Evolutionary conservation across 768 basidiomycete genomes (phyloP).

Genomic region (Russula compacta): DNA sequence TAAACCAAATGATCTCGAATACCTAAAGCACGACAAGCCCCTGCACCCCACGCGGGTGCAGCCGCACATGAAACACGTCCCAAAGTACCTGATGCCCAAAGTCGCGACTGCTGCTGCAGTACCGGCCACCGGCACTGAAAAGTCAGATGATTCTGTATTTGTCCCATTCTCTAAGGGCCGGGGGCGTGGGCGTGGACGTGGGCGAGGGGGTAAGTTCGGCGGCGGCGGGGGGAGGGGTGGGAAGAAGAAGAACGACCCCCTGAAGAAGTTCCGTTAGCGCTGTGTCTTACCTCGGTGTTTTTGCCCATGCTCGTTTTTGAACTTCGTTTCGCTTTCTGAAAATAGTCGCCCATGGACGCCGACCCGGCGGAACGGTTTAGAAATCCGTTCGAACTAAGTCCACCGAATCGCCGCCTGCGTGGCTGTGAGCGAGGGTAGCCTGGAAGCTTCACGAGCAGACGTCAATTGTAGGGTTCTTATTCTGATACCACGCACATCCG

Average conservation of each 20-base stretch:
- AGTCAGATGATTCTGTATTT: slow-evolving; percentile 37
- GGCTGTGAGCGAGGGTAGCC: not conserved
- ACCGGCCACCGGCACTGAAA: slow-evolving; percentile 21
- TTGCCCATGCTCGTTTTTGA: not conserved
- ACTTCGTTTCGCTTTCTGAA: not conserved
- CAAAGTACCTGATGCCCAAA: slow-evolving; percentile 82
- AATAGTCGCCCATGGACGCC: not conserved
- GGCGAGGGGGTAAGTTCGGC: slow-evolving; percentile 36
- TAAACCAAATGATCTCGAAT: slow-evolving; percentile 89
- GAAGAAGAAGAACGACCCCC: slow-evolving; percentile 62
- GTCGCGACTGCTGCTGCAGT: slow-evolving; percentile 51
- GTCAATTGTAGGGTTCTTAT: too few relatives aligned
- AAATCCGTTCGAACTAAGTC: too few relatives aligned
- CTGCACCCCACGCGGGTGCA: slow-evolving; percentile 85
- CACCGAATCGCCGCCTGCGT: not conserved
- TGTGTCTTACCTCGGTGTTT: not conserved
- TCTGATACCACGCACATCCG: too few relatives aligned
- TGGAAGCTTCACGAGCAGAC: not conserved
- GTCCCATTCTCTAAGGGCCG: slow-evolving; percentile 65
- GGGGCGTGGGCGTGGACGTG: slow-evolving; percentile 45
- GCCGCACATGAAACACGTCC: slow-evolving; percentile 93
- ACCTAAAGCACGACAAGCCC: slow-evolving; percentile 88
- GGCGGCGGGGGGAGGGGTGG: slow-evolving; percentile 32
- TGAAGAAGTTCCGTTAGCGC: slow-evolving; percentile 54
- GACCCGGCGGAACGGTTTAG: not conserved